phyloP scores from a whole-genome alignment of 169 alveolate genomes.

The Plasmodium chabaudi region DNA sequence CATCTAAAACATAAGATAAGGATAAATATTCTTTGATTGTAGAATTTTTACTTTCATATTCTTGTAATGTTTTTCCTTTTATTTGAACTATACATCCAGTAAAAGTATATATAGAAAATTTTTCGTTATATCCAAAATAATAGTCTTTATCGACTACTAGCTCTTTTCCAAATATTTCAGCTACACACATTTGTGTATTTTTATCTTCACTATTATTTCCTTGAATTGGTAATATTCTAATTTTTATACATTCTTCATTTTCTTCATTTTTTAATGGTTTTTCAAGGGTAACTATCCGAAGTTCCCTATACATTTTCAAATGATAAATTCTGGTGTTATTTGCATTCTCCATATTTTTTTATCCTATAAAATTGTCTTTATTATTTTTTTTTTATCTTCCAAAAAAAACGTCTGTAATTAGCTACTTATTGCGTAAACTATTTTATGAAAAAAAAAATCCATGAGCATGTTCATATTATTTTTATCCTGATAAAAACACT shows the following conservation, averaged over 20 bases:
- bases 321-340: constrained; percentile 39
- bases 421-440: too few species aligned
- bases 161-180: constrained; percentile 91
- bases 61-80: constrained; percentile 90
- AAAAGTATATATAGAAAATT: constrained; percentile 90
- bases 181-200: constrained; percentile 74
- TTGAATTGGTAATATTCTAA: constrained; percentile 17
- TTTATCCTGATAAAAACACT: too few species aligned
- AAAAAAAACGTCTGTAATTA: not conserved
- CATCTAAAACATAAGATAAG: constrained; percentile 85
- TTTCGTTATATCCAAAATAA: constrained; percentile 84
- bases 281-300: constrained; percentile 64
- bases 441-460: too few species aligned
- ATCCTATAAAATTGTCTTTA: not conserved
- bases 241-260: constrained; percentile 56
- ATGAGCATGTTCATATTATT: too few species aligned
- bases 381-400: constrained; percentile 7
- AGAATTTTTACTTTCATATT: constrained; percentile 88
- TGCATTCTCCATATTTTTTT: constrained; percentile 8
- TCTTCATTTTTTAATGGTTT: constrained; percentile 41
- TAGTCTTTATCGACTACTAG: constrained; percentile 88
- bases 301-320: constrained; percentile 34
- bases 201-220: constrained; percentile 2
- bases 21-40: constrained; percentile 90
- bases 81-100: constrained; percentile 91